These are phyloP conservation scores for Cytospora chrysosperma DNA, from an alignment of 2,329 filamentous ascomycete genomes.

Conservation along the genomic window DNA sequence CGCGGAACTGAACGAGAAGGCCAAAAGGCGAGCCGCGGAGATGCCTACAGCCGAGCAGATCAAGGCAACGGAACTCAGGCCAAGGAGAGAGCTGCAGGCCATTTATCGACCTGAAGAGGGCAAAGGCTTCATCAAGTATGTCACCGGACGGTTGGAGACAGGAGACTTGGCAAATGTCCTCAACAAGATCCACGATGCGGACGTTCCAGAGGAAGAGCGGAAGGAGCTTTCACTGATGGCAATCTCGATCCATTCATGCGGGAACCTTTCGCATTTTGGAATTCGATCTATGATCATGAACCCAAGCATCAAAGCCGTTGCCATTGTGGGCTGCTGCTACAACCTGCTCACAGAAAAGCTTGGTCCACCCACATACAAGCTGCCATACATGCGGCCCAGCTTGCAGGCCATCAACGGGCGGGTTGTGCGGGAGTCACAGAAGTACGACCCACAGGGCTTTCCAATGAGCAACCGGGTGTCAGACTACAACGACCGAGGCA, in stretches of 20 bases:
- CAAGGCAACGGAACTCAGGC: slow-evolving; percentile 48
- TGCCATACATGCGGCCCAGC: slow-evolving; percentile 70
- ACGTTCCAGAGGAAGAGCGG: slow-evolving; percentile 32
- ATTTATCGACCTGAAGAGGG: slow-evolving; percentile 59
- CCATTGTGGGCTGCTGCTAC: slow-evolving; percentile 97
- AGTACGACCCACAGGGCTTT: slow-evolving; percentile 87
- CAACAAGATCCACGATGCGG: slow-evolving; percentile 54
- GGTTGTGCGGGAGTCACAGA: slow-evolving; percentile 64
- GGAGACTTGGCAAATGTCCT: slow-evolving; percentile 70
- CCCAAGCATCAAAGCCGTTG: slow-evolving; percentile 80
- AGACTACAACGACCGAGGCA: slow-evolving; percentile 58
- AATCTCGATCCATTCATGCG: slow-evolving; percentile 94
- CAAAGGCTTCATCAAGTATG: slow-evolving; percentile 72
- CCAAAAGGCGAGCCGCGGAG: slow-evolving; percentile 37
- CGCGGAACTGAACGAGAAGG: slow-evolving; percentile 43
- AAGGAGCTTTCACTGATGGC: slow-evolving; percentile 67
- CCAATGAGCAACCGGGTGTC: slow-evolving; percentile 78
- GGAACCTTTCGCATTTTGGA: slow-evolving; percentile 94
- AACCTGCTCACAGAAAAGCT: slow-evolving; percentile 91
- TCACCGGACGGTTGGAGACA: slow-evolving; percentile 71
- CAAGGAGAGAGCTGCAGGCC: slow-evolving; percentile 48
- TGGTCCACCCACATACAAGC: slow-evolving; percentile 82
- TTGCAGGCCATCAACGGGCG: slow-evolving; percentile 67
- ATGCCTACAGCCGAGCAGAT: slow-evolving; percentile 31
- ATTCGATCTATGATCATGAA: slow-evolving; percentile 84